Evolutionary conservation across 805 yeast species (phyloP), one percentile per base, ranked within the genome.

Genomic region (Torulaspora delbrueckii): DNA sequence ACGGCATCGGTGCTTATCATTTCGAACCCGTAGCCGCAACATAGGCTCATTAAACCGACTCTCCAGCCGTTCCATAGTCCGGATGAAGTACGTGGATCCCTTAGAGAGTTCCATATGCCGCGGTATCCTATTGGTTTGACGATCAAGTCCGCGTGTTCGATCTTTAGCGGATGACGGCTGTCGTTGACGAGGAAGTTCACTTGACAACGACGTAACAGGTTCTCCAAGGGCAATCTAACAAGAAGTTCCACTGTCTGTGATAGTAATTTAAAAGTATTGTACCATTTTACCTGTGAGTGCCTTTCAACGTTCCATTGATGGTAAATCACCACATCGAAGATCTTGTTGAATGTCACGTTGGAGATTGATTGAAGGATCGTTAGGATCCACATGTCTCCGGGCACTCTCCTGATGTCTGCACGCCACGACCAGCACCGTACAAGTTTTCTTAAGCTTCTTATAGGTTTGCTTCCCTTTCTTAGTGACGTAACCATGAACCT

Each of bases 61-160:
- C 87, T 78, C 98, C 98, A 91, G 30, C 98, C 99, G 54, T 91
- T 77, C 74, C 86, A 90, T 22, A 83, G 63, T 1, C 76, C 72
- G 32, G 66, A 66, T 58, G 68, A 45, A 37, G 68, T 34, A 57
- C 57, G 35, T 5, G 77, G 64, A 47, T 72, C 71, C 69, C 77
- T 78, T 23, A 80, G 57, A 2, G 85, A 75, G 40, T 73, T 74
- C 54, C 75, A 69, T 50, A 79, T 63, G 2, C 87, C 85, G 19
- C 65, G 61, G 58, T 81, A 82, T 5, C 72, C 75, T 9, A 72
- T 77, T 36, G 81, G 79, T 16, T 72, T 75, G 19, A 88, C 77
- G 38, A 88, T 76, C 50, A 87, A 52, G 46, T 78, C 76, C 14
- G 71, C 70, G 6, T 68, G 62, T 3, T 66, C 63, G 8, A 82